Conservation (phyloP, 2,329 filamentous ascomycete genomes). For the Phialophora tarda region DNA sequence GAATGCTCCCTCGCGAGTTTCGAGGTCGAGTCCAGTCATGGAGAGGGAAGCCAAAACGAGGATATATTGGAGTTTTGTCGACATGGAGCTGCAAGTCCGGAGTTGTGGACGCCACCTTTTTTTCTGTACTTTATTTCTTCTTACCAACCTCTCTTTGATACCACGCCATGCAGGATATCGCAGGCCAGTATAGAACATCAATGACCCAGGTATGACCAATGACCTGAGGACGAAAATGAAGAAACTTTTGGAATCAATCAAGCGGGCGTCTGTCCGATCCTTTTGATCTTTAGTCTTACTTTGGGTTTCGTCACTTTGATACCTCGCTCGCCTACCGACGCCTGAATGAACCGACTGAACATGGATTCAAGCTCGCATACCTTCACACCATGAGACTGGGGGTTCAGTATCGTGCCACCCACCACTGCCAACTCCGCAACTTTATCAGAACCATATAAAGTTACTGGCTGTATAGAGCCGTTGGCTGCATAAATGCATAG, state of each 20-base stretch:
- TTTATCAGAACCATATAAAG: no score
- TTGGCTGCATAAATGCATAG: no score
- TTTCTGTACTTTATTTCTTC: constrained; percentile 9
- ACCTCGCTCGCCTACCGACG: background rate
- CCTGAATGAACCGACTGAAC: no score
- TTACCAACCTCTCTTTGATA: constrained; percentile 19
- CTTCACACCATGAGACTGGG: no score
- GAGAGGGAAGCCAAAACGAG: background rate
- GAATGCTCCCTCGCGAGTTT: constrained; percentile 13
- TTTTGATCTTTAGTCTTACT: background rate
- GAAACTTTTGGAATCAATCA: constrained; percentile 4
- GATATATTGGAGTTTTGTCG: constrained; percentile 1
- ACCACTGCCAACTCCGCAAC: no score
- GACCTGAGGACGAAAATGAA: constrained; percentile 8
- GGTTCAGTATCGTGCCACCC: no score
- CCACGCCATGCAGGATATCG: constrained; percentile 9
- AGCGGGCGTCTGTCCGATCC: background rate
- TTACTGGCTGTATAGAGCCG: no score
- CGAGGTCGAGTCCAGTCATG: constrained; percentile 10
- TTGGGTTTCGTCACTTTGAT: background rate
- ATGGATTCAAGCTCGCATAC: no score
- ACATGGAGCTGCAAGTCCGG: constrained; percentile 1
- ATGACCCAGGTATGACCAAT: background rate
- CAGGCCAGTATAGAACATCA: constrained; percentile 20
- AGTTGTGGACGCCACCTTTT: constrained; percentile 9